These are phyloP conservation scores for Phaeotremella skinneri DNA, from an alignment of 768 basidiomycete genomes.

Conservation along the genomic window DNA sequence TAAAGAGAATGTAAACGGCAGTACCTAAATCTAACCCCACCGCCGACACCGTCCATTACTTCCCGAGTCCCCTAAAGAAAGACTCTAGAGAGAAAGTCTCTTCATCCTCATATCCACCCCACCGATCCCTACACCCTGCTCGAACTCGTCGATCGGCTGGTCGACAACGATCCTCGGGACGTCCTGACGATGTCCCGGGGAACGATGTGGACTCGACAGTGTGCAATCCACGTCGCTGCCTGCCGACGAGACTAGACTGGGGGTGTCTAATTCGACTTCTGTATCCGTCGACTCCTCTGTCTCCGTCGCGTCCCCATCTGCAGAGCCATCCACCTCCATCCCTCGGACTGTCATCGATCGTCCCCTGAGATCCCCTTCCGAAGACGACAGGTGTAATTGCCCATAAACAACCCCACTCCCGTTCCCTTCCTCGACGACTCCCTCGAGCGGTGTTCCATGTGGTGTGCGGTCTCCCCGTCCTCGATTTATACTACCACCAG, in stretches of 20 bases:
- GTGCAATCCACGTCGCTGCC: conserved; percentile 15
- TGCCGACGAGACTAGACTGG: conserved; percentile 16
- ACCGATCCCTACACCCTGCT: conserved; percentile 1
- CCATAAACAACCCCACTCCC: neutral
- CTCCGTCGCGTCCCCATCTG: conserved; percentile 7
- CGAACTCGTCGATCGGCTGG: neutral
- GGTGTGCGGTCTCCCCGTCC: conserved; percentile 1
- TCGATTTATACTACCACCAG: neutral
- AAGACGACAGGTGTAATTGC: neutral
- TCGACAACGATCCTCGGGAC: neutral
- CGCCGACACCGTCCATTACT: no score
- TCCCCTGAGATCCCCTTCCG: neutral
- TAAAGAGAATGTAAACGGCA: neutral
- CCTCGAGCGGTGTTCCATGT: neutral
- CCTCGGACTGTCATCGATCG: neutral
- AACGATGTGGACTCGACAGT: conserved; percentile 6
- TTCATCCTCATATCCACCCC: conserved; percentile 12
- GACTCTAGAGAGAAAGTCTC: conserved; percentile 1
- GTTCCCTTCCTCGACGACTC: neutral
- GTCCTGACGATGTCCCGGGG: neutral
- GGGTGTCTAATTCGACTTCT: conserved; percentile 17
- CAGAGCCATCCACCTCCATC: neutral
- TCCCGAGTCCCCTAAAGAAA: no score
- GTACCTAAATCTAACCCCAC: neutral
- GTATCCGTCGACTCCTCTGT: neutral